Conservation (phyloP, 2,329 filamentous ascomycete genomes). For the Cordyceps javanica region DNA sequence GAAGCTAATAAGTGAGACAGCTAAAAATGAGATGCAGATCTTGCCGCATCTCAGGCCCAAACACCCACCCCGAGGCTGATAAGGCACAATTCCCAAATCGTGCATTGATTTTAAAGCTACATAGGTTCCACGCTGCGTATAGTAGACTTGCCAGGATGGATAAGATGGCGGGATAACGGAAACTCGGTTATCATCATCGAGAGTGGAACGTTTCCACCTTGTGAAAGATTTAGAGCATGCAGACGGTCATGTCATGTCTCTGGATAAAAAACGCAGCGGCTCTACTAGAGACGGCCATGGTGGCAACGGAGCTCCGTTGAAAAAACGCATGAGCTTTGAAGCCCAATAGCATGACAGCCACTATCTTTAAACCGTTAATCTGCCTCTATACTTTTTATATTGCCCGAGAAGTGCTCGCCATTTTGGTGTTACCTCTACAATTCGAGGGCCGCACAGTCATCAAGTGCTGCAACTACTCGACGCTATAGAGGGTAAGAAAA, state of each 20-base stretch:
- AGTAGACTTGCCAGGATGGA: background rate
- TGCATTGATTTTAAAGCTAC: background rate
- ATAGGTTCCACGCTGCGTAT: background rate
- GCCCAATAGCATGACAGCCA: too few species aligned
- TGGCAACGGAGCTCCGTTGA: background rate
- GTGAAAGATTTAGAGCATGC: background rate
- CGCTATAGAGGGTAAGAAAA: too few species aligned
- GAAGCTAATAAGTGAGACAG: background rate
- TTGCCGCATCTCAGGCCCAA: background rate
- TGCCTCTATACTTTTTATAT: too few species aligned
- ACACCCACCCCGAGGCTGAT: too few species aligned
- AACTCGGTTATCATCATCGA: background rate
- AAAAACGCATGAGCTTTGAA: too few species aligned
- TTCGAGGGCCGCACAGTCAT: too few species aligned
- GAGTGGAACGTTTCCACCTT: background rate
- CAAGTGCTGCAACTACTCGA: too few species aligned
- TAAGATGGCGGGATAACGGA: too few species aligned
- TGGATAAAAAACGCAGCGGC: background rate
- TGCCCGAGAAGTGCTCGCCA: too few species aligned
- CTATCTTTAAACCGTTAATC: too few species aligned
- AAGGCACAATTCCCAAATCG: too few species aligned
- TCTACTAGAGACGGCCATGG: background rate
- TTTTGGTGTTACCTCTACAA: too few species aligned
- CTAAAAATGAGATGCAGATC: background rate
- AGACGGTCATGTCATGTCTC: background rate